A percentile compares a stretch with the other conserved stretches of the same genome.
Conservation (phyloP, 2,329 filamentous ascomycete genomes). For the Dothistroma pini region DNA sequence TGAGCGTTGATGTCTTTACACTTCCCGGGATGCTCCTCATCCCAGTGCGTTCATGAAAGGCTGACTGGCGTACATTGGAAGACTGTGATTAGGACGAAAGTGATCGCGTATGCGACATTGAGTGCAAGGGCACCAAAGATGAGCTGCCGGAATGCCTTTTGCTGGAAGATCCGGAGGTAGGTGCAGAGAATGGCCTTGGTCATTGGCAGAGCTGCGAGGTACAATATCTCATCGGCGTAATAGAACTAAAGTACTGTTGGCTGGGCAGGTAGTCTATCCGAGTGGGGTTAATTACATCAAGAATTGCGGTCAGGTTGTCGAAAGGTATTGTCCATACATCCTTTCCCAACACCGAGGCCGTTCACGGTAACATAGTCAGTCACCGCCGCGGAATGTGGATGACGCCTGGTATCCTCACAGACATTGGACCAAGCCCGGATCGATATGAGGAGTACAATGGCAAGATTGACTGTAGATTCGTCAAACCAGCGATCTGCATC, state of each 20-base stretch:
- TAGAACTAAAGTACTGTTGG: constrained; percentile 9
- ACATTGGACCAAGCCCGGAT: constrained; percentile 15
- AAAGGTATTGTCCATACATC: constrained; percentile 21
- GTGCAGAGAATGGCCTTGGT: constrained; percentile 21
- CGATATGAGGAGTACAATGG: constrained; percentile 14
- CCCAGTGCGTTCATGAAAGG: constrained; percentile 18
- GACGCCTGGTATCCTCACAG: background rate
- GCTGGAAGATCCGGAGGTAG: constrained; percentile 19
- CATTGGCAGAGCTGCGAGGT: constrained; percentile 12
- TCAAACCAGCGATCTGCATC: constrained; percentile 21
- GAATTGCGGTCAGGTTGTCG: constrained; percentile 13
- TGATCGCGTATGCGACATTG: constrained; percentile 17
- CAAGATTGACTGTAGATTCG: constrained; percentile 17
- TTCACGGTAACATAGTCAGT: constrained; percentile 9
- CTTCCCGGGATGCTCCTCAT: constrained; percentile 10
- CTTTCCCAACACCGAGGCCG: constrained; percentile 9
- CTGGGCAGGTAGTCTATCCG: background rate
- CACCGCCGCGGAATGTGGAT: background rate
- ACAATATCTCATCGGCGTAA: constrained; percentile 17
- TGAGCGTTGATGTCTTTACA: constrained; percentile 22
- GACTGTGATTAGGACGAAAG: constrained; percentile 16
- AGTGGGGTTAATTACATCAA: background rate
- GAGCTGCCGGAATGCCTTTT: constrained; percentile 11
- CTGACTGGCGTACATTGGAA: constrained; percentile 18
- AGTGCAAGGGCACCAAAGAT: constrained; percentile 15